Base-by-base conservation (phyloP, 2,329 filamentous ascomycete genomes). In the Pseudogymnoascus sp. region DNA sequence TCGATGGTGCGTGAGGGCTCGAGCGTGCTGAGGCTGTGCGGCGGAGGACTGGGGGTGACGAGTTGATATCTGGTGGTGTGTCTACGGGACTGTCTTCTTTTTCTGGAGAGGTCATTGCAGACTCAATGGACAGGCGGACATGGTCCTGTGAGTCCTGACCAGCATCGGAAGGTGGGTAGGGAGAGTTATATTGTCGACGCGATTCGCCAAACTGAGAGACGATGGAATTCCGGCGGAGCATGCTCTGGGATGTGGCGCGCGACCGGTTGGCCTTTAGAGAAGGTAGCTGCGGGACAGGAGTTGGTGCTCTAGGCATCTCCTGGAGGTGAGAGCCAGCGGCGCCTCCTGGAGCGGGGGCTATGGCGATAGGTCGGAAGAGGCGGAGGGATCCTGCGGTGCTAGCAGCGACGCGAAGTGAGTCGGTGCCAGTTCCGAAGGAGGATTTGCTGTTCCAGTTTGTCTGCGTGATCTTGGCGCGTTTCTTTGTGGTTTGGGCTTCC, bases 311-410 rank as follows among this genome's bases (percentile, higher is more conserved):
- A 35, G 89, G 88, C n/a, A 86, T 74, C 65, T 90, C 86, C 66
- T 91, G 87, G 4, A 88, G 74, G 67, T 89, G 84, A 57, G 72
- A 79, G 34, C 74, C 75, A 30, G 70, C 63, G 3, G 76, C 70
- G 3, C 73, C 71, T 16, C 79, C 78, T 25, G 74, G 75, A 2
- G 75, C 78, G 22, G 80, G 76, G 32, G 75, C 75, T 50, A 76
- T 72, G 18, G 81, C 79, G 61, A 90, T 81, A 3, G 93, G 93
- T 47, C 91, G 84, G 72, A 96, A 89, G 57, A 87, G 87, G 43
- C 93, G 88, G 62, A 97, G 80, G 4, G 92, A 96, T 41, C 91
- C 90, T 47, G 92, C 88, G 14, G 90, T 96, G 71, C 91, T 96
- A 54, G 93, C 93, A 63, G 90, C 87, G n/a, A 96, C 91, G 57